Conservation (phyloP, 306 rosid genomes). For the Herpetospermum pedunculosum region DNA sequence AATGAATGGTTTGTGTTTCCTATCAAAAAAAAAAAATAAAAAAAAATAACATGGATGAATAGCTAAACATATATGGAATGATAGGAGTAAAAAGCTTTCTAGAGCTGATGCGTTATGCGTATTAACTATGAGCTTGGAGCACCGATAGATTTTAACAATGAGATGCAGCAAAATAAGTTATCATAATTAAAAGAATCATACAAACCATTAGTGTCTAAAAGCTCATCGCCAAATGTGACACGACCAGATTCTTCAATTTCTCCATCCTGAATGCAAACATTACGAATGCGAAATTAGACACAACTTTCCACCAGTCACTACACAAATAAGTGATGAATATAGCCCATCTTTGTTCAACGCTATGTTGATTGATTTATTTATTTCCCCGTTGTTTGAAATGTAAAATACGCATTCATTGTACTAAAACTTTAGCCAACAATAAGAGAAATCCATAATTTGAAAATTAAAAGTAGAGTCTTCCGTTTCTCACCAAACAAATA, state of each 20-base stretch:
- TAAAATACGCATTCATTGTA: neutral
- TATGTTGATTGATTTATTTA: neutral
- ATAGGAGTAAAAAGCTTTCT: neutral
- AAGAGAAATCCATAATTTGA: neutral
- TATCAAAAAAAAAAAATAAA: no score
- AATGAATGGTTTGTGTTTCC: no score
- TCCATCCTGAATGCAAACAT: constrained; percentile 50
- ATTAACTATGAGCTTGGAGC: neutral
- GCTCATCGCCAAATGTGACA: constrained; percentile 34
- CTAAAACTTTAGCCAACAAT: neutral
- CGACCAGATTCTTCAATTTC: constrained; percentile 46
- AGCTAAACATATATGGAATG: neutral
- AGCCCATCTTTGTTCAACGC: neutral
- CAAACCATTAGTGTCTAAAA: constrained; percentile 45
- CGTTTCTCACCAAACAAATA: neutral
- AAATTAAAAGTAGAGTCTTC: neutral
- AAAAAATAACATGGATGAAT: neutral
- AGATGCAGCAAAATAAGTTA: neutral
- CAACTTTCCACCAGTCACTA: neutral
- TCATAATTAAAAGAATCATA: neutral
- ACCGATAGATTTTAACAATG: neutral
- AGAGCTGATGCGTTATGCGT: neutral
- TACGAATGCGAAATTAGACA: neutral
- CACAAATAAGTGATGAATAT: neutral
- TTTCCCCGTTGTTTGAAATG: neutral